phyloP scores from a whole-genome alignment of 345 rosid genomes.

The Pseudoturritis turrita region DNA sequence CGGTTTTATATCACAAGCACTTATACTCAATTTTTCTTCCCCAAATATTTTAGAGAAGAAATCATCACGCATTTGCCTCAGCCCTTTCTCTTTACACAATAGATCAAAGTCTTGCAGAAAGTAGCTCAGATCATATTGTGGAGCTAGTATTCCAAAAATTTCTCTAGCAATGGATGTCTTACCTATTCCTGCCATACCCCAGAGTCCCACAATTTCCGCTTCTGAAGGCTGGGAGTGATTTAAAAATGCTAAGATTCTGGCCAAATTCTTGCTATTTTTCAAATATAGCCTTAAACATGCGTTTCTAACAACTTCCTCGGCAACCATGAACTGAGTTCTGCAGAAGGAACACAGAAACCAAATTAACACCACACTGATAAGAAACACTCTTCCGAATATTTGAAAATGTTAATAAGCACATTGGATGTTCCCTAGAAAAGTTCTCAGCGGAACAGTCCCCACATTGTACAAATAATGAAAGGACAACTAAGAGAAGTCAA shows the following conservation, averaged over 20 bases:
- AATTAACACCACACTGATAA: neutral
- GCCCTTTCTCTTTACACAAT: neutral
- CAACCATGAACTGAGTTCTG: neutral
- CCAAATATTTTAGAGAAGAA: slow-evolving; percentile 12
- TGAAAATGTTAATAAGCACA: neutral
- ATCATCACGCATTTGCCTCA: slow-evolving; percentile 14
- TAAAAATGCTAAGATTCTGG: neutral
- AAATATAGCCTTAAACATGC: neutral
- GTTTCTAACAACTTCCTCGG: slow-evolving; percentile 5
- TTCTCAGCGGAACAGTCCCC: neutral
- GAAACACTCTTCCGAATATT: neutral
- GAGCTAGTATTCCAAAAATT: neutral
- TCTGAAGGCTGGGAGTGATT: neutral
- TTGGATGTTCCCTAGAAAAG: neutral
- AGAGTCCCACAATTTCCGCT: neutral
- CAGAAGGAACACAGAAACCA: neutral
- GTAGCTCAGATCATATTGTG: slow-evolving; percentile 2
- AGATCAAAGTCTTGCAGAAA: slow-evolving; percentile 15
- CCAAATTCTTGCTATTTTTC: slow-evolving; percentile 4
- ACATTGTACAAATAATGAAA: neutral
- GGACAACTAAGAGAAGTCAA: neutral
- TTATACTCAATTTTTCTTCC: slow-evolving; percentile 19
- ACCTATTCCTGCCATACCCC: slow-evolving; percentile 27
- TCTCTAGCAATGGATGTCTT: slow-evolving; percentile 26
- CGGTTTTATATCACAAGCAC: neutral